Evolutionary conservation across 1,284 basidiomycete genomes (phyloP), one percentile per base, ranked within the genome.

Genomic region (Melampsora americana): DNA sequence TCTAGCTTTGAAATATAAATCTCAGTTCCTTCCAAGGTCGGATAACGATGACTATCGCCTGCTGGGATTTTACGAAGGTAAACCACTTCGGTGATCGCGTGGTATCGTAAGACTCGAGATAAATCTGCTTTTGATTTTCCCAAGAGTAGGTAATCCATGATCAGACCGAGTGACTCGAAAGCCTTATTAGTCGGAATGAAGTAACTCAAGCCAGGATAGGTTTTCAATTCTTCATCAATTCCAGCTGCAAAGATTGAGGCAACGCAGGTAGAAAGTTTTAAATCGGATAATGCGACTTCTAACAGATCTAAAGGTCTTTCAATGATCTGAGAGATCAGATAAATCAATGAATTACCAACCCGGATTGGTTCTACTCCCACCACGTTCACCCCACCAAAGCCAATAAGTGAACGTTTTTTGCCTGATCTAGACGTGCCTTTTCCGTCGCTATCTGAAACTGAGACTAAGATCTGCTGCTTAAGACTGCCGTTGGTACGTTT

Each of bases 121-220:
- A 98, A 84, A 81, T 97, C 93, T 69, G 87, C 83, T 81, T 90
- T 91, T 6, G 90, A 86, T 0, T 89, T 87, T 0, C 85, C 83
- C 0, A 86, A 80, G 14, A 97, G 87, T 16, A 98, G 87, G 82
- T 97, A 93, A 39, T 88, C 88, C 85, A 92, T 94, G 77, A 93
- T 90, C 50, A 99, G 87, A 6, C 96, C 96, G 2, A 98, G 86
- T 1, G 89, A 87, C 78, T 88, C 88, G 85, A 97, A 99, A 0
- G 93, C 96, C 35, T 85, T 83, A 81, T 99, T 98, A 59, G 88
- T 89, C 0, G 96, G 96, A 30, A 96, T 89, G 61, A 99, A 87
- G 78, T 94, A 88, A 1, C 93, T 92, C 5, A 91, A 90, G 11
- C 87, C 88, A 0, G 92, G 89, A 23, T 87, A 86, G 20, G 83